These are phyloP conservation scores for Cercospora canescens DNA, from an alignment of 2,329 filamentous ascomycete genomes.

Conservation along the genomic window DNA sequence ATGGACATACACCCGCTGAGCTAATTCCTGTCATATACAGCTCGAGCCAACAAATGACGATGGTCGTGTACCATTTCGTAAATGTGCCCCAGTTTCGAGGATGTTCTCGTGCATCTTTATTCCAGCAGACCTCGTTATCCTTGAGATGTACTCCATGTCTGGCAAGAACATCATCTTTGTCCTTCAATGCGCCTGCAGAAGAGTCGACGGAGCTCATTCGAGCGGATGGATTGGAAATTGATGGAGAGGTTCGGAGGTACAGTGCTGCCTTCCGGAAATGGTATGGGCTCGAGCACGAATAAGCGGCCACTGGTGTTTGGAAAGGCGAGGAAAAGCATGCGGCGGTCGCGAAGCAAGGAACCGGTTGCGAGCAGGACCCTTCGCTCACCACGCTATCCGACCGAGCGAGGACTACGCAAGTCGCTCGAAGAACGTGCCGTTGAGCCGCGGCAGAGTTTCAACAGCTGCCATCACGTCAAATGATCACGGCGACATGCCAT, in stretches of 20 bases:
- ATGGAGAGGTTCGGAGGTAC: not conserved
- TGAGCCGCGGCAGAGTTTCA: not conserved
- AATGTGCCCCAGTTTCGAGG: conserved; percentile 18
- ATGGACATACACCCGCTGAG: conserved; percentile 16
- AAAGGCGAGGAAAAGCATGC: not conserved
- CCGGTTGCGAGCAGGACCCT: not conserved
- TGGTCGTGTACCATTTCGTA: conserved; percentile 19
- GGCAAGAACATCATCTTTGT: not conserved
- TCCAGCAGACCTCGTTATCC: conserved; percentile 20
- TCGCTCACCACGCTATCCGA: not conserved
- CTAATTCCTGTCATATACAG: conserved; percentile 26
- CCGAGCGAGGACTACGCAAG: no score
- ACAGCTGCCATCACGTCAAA: not conserved
- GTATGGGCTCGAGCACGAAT: not conserved
- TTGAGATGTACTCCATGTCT: conserved; percentile 19
- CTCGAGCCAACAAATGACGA: conserved; percentile 22
- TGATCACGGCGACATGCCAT: not conserved
- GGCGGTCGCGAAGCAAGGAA: not conserved
- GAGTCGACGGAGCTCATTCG: conserved; percentile 7
- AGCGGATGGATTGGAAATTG: not conserved
- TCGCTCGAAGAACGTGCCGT: not conserved
- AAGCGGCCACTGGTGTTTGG: not conserved
- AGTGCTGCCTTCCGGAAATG: not conserved
- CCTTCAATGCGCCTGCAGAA: not conserved
- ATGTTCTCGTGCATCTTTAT: conserved; percentile 17